Percentiles rank a stretch among this genome's conserved stretches.
These are phyloP conservation scores for Bipolaris zeicola DNA, from an alignment of 2,329 filamentous ascomycete genomes.

Conservation along the genomic window DNA sequence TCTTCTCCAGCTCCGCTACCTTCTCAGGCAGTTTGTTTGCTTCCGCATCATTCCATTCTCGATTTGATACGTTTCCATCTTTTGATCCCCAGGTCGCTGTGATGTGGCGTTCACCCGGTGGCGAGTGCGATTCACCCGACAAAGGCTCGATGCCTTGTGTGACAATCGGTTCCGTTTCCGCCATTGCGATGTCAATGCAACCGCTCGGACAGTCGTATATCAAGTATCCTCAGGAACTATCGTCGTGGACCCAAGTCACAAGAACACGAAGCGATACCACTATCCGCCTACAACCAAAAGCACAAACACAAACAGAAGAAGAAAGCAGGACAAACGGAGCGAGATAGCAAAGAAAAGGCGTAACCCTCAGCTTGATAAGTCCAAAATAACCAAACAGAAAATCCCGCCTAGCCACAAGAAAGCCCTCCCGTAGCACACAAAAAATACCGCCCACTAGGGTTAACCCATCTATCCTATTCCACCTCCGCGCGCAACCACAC, in stretches of 20 bases:
- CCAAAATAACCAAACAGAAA: no score
- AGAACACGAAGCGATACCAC: neutral
- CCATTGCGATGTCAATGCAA: constrained; percentile 16
- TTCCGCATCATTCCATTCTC: constrained; percentile 54
- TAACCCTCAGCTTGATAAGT: neutral
- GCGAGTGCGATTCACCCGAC: constrained; percentile 40
- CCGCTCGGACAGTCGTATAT: neutral
- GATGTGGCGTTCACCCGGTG: constrained; percentile 27
- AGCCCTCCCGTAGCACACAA: neutral
- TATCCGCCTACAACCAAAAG: neutral
- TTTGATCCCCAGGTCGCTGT: constrained; percentile 36
- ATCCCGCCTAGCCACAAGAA: neutral
- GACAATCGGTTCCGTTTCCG: constrained; percentile 33
- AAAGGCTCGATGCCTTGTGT: constrained; percentile 43
- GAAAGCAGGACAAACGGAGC: neutral
- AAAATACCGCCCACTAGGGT: neutral
- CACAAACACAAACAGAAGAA: neutral
- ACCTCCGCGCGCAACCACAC: neutral
- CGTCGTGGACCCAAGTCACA: neutral
- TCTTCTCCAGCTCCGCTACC: constrained; percentile 40
- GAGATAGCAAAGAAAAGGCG: neutral
- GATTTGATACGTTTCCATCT: constrained; percentile 50
- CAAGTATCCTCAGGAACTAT: neutral
- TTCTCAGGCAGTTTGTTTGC: constrained; percentile 54
- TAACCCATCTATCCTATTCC: neutral